A percentile compares a stretch with the other conserved stretches of the same genome.
Evolutionary conservation across 257 asterid species (phyloP).

Genomic region (Nicotiana otophora): DNA sequence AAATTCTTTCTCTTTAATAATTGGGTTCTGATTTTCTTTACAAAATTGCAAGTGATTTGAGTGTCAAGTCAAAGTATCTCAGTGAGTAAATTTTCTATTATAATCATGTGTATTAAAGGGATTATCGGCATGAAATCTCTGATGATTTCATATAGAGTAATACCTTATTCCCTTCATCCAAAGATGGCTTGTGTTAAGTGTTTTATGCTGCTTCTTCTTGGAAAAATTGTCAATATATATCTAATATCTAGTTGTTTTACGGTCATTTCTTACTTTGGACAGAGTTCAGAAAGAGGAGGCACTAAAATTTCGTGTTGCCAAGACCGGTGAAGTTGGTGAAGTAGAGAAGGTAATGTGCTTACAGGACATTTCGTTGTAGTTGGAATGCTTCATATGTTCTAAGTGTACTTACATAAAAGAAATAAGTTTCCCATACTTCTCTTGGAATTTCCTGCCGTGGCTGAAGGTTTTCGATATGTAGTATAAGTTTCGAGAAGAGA

Average conservation of each 20-base stretch:
- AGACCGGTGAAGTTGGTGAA: constrained; percentile 70
- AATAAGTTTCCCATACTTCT: not conserved
- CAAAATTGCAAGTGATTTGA: not conserved
- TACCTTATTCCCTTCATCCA: not conserved
- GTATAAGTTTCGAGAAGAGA: too few relatives aligned
- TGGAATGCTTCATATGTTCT: not conserved
- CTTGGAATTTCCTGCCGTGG: not conserved
- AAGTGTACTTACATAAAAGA: not conserved
- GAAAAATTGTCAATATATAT: not conserved
- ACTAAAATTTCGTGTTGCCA: constrained; percentile 67
- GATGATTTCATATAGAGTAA: not conserved
- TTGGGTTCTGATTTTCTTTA: not conserved
- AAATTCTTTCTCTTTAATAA: not conserved
- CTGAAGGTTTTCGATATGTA: not conserved
- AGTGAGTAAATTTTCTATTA: not conserved
- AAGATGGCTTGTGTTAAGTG: not conserved
- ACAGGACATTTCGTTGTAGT: not conserved
- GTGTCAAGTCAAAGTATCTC: not conserved
- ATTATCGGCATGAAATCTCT: not conserved
- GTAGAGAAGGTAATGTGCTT: constrained; percentile 64
- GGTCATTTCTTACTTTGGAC: constrained; percentile 20
- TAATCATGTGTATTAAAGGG: not conserved
- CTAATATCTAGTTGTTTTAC: not conserved
- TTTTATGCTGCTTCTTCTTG: not conserved
- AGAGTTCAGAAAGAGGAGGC: constrained; percentile 96